These are phyloP conservation scores for Leishmania aethiopica DNA, from an alignment of 208 protist genomes.

Conservation along the genomic window DNA sequence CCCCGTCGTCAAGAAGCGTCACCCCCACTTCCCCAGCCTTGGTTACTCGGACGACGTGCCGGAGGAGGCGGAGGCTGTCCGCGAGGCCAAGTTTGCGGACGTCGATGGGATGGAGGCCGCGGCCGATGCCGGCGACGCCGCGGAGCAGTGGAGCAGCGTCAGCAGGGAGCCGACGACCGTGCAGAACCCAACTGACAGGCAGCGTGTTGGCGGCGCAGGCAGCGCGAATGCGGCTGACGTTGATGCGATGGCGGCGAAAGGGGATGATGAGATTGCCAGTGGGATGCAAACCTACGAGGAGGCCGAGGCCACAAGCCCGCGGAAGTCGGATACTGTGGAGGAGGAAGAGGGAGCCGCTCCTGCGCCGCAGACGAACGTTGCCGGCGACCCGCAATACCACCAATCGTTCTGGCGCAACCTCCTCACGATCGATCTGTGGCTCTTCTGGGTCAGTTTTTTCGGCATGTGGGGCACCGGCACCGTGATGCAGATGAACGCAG, in stretches of 20 bases:
- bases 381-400: constrained; percentile 62
- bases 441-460: constrained; percentile 69
- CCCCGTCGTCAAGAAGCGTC: constrained; percentile 37
- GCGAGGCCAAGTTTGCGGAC: neutral
- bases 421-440: constrained; percentile 71
- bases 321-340: neutral
- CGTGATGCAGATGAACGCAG: constrained; percentile 78
- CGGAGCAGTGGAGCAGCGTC: neutral
- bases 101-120: neutral
- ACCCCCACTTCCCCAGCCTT: constrained; percentile 44
- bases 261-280: neutral
- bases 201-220: neutral
- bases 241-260: constrained; percentile 12
- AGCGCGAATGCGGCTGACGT: constrained; percentile 7
- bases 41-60: constrained; percentile 36
- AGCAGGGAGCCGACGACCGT: neutral
- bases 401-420: constrained; percentile 70
- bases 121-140: neutral
- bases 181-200: neutral
- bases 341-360: constrained; percentile 1
- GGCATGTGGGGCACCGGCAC: constrained; percentile 74
- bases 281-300: neutral
- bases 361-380: constrained; percentile 14
- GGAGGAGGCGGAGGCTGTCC: neutral
- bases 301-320: neutral